Evolutionary conservation across 805 yeast genomes (phyloP).

Genomic region (Candida pseudoglaebosa): DNA sequence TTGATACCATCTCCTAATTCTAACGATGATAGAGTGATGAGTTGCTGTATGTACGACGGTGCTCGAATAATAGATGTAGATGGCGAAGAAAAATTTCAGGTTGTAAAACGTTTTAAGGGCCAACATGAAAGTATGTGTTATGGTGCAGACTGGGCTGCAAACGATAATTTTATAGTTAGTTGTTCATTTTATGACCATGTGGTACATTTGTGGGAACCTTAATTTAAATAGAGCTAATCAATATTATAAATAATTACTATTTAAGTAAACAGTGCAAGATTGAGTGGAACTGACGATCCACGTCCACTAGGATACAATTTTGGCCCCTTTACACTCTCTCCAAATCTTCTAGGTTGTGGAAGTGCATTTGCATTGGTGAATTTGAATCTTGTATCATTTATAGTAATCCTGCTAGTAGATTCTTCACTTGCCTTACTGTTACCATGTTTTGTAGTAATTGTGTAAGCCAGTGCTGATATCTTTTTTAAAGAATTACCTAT

Average conservation of each 20-base stretch:
- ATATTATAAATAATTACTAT: not conserved
- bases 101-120: slow-evolving; percentile 46
- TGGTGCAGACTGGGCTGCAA: slow-evolving; percentile 83
- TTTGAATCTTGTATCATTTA: slow-evolving; percentile 68
- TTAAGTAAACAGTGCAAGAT: slow-evolving; percentile 38
- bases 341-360: slow-evolving; percentile 85
- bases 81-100: slow-evolving; percentile 19
- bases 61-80: slow-evolving; percentile 56
- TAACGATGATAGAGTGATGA: slow-evolving; percentile 49
- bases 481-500: slow-evolving; percentile 53
- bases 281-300: slow-evolving; percentile 86
- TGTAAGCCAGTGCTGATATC: slow-evolving; percentile 62
- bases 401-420: slow-evolving; percentile 33
- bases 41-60: slow-evolving; percentile 96
- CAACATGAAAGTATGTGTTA: slow-evolving; percentile 92
- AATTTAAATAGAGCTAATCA: slow-evolving; percentile 1
- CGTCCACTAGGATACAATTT: slow-evolving; percentile 94
- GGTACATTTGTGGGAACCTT: slow-evolving; percentile 64
- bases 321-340: slow-evolving; percentile 43
- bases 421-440: slow-evolving; percentile 16
- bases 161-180: slow-evolving; percentile 54
- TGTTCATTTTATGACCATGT: slow-evolving; percentile 90
- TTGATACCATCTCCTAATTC: slow-evolving; percentile 56
- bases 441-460: slow-evolving; percentile 43
- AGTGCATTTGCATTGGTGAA: slow-evolving; percentile 65